Evolutionary conservation across 2,329 filamentous ascomycete species (phyloP).

Genomic region (Laburnicola sp.): DNA sequence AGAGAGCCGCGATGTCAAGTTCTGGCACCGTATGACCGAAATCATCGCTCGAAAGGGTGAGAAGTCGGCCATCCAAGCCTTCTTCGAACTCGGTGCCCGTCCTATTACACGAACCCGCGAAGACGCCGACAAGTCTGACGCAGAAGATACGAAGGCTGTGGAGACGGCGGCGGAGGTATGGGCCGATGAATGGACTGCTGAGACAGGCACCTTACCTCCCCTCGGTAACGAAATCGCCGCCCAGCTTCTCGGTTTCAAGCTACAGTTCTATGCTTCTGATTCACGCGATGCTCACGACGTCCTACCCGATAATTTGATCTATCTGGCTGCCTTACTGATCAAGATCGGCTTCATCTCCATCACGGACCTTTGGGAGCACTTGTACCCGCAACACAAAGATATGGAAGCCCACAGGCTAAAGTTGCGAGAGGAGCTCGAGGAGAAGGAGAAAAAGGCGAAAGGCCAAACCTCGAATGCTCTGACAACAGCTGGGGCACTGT

Average conservation of each 20-base stretch:
- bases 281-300: conserved; percentile 74
- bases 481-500: conserved; percentile 80
- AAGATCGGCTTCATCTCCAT: conserved; percentile 97
- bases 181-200: conserved; percentile 69
- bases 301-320: conserved; percentile 89
- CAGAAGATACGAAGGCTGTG: conserved; percentile 15
- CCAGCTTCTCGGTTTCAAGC: conserved; percentile 93
- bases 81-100: conserved; percentile 83
- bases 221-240: conserved; percentile 88
- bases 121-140: conserved; percentile 39
- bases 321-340: conserved; percentile 86
- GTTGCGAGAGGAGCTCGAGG: conserved; percentile 69
- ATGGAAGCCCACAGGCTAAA: conserved; percentile 75
- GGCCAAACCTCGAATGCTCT: conserved; percentile 78
- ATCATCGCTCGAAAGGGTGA: conserved; percentile 38
- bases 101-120: conserved; percentile 55
- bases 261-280: conserved; percentile 88
- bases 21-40: conserved; percentile 80
- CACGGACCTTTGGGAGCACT: conserved; percentile 85
- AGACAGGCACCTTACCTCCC: conserved; percentile 80
- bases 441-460: conserved; percentile 68
- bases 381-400: conserved; percentile 80
- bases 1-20: conserved; percentile 68
- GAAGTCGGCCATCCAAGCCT: conserved; percentile 71
- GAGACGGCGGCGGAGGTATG: conserved; percentile 46